A percentile compares a stretch with the other conserved stretches of the same genome.
Evolutionary conservation across 2,329 filamentous ascomycete species (phyloP).

Genomic region (Pseudocercospora crystallina): DNA sequence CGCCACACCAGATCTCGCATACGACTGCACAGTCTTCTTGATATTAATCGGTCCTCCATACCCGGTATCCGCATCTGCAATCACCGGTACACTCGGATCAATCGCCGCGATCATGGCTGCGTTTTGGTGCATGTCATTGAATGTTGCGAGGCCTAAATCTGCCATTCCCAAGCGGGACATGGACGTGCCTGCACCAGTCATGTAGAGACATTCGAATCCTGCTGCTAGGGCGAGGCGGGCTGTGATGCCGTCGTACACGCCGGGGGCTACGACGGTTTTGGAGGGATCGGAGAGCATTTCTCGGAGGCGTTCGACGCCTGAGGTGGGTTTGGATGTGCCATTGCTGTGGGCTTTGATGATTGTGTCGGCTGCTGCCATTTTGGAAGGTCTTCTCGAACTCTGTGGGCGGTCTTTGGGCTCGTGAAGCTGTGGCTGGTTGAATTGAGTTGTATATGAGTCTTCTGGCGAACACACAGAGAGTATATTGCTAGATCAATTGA

Average conservation of each 20-base stretch:
- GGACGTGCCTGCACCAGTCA: slow-evolving; percentile 65
- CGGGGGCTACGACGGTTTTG: slow-evolving; percentile 56
- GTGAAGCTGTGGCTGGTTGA: too few relatives aligned
- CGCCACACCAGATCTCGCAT: slow-evolving; percentile 53
- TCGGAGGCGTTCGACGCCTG: slow-evolving; percentile 29
- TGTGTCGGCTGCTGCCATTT: slow-evolving; percentile 6
- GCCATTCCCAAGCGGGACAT: slow-evolving; percentile 62
- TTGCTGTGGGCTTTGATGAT: slow-evolving; percentile 25
- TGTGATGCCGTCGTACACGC: slow-evolving; percentile 68
- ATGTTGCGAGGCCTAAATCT: slow-evolving; percentile 62
- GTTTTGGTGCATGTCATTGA: slow-evolving; percentile 63
- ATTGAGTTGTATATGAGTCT: too few relatives aligned
- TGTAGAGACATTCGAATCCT: slow-evolving; percentile 67
- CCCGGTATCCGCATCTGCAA: slow-evolving; percentile 62
- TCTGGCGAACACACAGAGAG: too few relatives aligned
- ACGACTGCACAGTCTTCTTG: slow-evolving; percentile 26
- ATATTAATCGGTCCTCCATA: slow-evolving; percentile 49
- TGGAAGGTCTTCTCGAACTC: neutral
- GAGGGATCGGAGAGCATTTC: slow-evolving; percentile 33
- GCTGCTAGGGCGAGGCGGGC: slow-evolving; percentile 62
- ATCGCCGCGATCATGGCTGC: slow-evolving; percentile 66
- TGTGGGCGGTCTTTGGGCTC: neutral
- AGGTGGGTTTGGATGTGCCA: slow-evolving; percentile 9
- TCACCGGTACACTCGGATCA: slow-evolving; percentile 56
- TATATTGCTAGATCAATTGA: too few relatives aligned